phyloP scores from a whole-genome alignment of 1,284 basidiomycete species.

The Amylostereum chailletii region DNA sequence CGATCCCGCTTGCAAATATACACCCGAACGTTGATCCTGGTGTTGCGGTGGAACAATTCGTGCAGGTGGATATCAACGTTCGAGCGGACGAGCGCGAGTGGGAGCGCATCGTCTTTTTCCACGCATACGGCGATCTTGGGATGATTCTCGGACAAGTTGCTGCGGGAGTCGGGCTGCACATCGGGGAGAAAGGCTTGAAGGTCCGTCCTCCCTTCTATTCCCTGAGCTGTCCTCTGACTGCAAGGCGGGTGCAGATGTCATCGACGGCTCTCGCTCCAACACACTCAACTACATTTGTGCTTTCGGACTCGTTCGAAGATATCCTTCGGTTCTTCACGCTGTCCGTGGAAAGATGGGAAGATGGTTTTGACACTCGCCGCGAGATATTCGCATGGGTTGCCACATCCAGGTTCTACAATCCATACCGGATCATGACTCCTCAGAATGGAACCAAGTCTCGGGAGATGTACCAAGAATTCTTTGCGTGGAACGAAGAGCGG shows the following conservation, averaged over 20 bases:
- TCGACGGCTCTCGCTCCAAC: slow-evolving; percentile 29
- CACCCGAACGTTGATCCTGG: slow-evolving; percentile 11
- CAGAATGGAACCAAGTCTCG: slow-evolving; percentile 32
- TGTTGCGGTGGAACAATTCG: slow-evolving; percentile 22
- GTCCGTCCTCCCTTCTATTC: slow-evolving; percentile 24
- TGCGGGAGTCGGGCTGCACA: slow-evolving; percentile 37
- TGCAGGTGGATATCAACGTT: slow-evolving; percentile 55
- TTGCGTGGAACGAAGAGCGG: slow-evolving; percentile 32
- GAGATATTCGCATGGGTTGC: slow-evolving; percentile 51
- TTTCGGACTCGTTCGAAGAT: slow-evolving; percentile 30
- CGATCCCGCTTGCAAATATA: slow-evolving; percentile 29
- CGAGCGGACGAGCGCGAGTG: slow-evolving; percentile 40
- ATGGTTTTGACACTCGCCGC: slow-evolving; percentile 43
- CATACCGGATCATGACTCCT: slow-evolving; percentile 21
- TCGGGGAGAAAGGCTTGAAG: slow-evolving; percentile 49
- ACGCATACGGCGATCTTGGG: slow-evolving; percentile 59
- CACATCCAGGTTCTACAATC: slow-evolving; percentile 42
- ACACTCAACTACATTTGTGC: slow-evolving; percentile 26
- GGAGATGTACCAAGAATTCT: slow-evolving; percentile 51
- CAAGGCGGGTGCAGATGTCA: slow-evolving; percentile 1
- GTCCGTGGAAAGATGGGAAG: slow-evolving; percentile 37
- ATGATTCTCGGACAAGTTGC: slow-evolving; percentile 55
- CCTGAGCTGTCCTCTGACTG: background rate
- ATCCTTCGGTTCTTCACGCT: slow-evolving; percentile 51
- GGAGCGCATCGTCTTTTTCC: slow-evolving; percentile 42